Evolutionary conservation across 331 rosid species (phyloP).

Genomic region (Arachis monticola): DNA sequence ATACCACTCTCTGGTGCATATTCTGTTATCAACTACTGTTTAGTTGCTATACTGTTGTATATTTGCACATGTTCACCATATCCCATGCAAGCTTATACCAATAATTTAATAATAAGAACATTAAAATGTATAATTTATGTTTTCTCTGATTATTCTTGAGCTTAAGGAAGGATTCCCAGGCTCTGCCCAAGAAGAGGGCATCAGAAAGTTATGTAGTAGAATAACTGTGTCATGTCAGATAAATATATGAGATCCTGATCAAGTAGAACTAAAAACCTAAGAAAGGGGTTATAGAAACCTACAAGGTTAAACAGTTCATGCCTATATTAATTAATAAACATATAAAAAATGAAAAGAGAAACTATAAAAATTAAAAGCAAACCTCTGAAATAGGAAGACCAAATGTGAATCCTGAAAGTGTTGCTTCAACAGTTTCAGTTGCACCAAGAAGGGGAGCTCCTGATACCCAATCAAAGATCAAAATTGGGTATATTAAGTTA

Average conservation of each 20-base stretch:
- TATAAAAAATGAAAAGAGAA: slow-evolving; percentile 23
- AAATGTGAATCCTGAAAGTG: slow-evolving; percentile 85
- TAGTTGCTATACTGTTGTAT: slow-evolving; percentile 9
- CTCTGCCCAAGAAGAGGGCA: slow-evolving; percentile 3
- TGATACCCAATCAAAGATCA: slow-evolving; percentile 45
- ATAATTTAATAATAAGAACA: not conserved
- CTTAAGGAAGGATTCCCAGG: slow-evolving; percentile 7
- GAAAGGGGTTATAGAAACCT: slow-evolving; percentile 11
- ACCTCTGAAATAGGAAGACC: slow-evolving; percentile 99
- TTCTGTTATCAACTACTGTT: slow-evolving; percentile 4
- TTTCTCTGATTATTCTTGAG: not conserved
- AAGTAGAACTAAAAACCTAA: slow-evolving; percentile 17
- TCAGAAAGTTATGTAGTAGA: slow-evolving; percentile 11
- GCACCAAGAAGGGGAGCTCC: slow-evolving; percentile 98
- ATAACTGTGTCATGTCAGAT: slow-evolving; percentile 1
- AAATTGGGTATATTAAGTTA: slow-evolving; percentile 29
- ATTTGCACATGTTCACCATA: not conserved
- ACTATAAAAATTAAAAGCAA: slow-evolving; percentile 40
- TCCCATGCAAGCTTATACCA: slow-evolving; percentile 5
- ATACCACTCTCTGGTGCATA: not conserved
- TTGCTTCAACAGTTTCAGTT: slow-evolving; percentile 77
- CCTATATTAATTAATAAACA: slow-evolving; percentile 25
- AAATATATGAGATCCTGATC: not conserved
- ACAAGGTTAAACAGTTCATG: slow-evolving; percentile 21
- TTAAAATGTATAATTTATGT: not conserved